Evolutionary conservation across 331 rosid species (phyloP).

Genomic region (Prunus yedoensis): DNA sequence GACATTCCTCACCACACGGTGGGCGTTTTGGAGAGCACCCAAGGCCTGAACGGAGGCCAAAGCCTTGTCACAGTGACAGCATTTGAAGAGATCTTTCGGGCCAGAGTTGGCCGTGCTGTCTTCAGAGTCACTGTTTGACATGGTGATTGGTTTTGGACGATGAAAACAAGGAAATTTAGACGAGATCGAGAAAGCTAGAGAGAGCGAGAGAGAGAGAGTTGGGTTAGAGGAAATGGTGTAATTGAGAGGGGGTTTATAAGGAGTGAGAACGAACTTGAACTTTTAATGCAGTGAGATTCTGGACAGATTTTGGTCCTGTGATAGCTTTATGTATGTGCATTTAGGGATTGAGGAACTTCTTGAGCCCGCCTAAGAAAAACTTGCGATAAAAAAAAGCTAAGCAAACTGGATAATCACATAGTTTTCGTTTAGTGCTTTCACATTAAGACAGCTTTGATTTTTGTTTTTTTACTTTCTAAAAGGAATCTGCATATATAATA

Average conservation of each 20-base stretch:
- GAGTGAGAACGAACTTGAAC: background rate
- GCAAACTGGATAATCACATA: no score
- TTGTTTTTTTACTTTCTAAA: no score
- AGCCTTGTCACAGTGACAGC: background rate
- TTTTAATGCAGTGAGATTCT: background rate
- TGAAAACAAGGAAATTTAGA: background rate
- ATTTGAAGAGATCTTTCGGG: background rate
- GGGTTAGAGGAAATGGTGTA: background rate
- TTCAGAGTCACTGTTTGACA: background rate
- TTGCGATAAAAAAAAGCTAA: no score
- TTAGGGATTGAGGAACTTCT: background rate
- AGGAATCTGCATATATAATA: no score
- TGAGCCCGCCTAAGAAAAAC: background rate
- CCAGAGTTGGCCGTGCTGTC: constrained; percentile 3
- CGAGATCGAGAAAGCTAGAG: no score
- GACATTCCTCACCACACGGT: background rate
- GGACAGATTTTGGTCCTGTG: background rate
- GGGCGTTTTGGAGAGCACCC: constrained; percentile 11
- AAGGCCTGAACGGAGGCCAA: background rate
- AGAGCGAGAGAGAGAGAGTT: constrained; percentile 10
- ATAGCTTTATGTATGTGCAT: background rate
- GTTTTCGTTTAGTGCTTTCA: no score
- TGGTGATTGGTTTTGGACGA: background rate
- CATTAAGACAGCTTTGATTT: no score
- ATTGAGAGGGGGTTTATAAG: background rate